Evolutionary conservation across 106 monocot genomes (phyloP).

Genomic region (Vanilla planifolia): DNA sequence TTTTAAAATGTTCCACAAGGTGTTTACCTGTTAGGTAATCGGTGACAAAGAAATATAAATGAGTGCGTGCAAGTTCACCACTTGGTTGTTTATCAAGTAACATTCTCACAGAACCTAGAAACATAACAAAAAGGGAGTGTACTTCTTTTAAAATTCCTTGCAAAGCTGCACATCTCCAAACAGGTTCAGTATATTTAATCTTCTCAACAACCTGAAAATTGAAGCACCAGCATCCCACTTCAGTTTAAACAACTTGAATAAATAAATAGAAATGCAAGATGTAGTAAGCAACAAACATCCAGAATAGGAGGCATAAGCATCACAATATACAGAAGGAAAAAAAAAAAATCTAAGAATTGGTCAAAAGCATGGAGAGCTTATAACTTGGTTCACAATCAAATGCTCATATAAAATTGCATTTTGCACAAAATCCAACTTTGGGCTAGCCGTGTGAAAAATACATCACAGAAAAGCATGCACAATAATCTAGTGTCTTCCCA

Average conservation of each 20-base stretch:
- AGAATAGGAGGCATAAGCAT: neutral
- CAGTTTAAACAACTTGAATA: conserved; percentile 1
- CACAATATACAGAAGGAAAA: too few species aligned
- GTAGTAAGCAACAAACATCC: neutral
- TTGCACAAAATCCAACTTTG: too few species aligned
- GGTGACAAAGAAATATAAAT: conserved; percentile 64
- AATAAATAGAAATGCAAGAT: neutral
- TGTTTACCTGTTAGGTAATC: conserved; percentile 80
- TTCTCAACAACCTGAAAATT: conserved; percentile 70
- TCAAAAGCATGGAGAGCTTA: neutral
- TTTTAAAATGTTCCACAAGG: neutral
- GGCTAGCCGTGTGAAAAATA: too few species aligned
- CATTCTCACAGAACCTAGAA: conserved; percentile 58
- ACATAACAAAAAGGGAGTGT: conserved; percentile 82
- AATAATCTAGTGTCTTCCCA: too few species aligned
- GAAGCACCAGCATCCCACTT: neutral
- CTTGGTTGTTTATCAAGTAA: conserved; percentile 89
- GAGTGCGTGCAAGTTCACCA: conserved; percentile 84
- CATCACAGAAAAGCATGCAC: too few species aligned
- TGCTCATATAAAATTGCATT: too few species aligned
- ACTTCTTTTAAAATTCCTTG: conserved; percentile 64
- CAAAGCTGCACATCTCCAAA: conserved; percentile 60
- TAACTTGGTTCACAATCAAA: neutral
- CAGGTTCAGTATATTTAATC: conserved; percentile 62
- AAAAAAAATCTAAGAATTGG: neutral